Base-by-base conservation (phyloP, 345 rosid genomes). In the Gossypium australe region DNA sequence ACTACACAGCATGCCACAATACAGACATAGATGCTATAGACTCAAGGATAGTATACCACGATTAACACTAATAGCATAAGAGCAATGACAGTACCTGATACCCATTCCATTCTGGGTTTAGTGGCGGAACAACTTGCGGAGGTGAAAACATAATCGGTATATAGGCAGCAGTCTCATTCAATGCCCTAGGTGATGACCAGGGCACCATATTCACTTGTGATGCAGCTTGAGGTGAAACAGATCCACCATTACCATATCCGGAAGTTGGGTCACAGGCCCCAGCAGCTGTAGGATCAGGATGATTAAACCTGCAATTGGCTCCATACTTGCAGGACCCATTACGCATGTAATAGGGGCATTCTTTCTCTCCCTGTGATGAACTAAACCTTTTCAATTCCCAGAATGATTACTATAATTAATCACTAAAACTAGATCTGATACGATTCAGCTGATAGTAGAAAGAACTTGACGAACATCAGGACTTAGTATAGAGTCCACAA, bases 291-390 rank as follows among this genome's bases (percentile, higher is more conserved):
- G 98, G 99, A 82, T 95, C 92, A 17, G 98, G 99, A 89, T 95
- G 99, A 81, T 91, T 88, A 76, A 89, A 95, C 80, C 80, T 88
- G 90, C 99, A 95, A 77, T 76, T 89, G 69, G 86, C 77, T 69
- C 91, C 97, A 80, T 67, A 95, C 79, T 91, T 95, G 87, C 99
- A 95, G 76, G 99, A 91, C 73, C 93, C 98, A 77, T 84, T 91
- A 53, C 94, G 96, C 98, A 95, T 95, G 84, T 91, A 95, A 84
- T 80, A 93, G 9, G 86, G 93, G 70, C 99, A 93, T 75, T 95
- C 98, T 75, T 67, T 85, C 83, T 85, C 97, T 77, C 90, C 94
- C 97, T 93, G 84, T 3, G 10, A 70, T 70, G 27, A 74, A 80
- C 76, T 29, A 68, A 49, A 18, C 12, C 6, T 49, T 34, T 68